Evolutionary conservation across 2,329 filamentous ascomycete species (phyloP).

Genomic region (Dichotomopilus funicola): DNA sequence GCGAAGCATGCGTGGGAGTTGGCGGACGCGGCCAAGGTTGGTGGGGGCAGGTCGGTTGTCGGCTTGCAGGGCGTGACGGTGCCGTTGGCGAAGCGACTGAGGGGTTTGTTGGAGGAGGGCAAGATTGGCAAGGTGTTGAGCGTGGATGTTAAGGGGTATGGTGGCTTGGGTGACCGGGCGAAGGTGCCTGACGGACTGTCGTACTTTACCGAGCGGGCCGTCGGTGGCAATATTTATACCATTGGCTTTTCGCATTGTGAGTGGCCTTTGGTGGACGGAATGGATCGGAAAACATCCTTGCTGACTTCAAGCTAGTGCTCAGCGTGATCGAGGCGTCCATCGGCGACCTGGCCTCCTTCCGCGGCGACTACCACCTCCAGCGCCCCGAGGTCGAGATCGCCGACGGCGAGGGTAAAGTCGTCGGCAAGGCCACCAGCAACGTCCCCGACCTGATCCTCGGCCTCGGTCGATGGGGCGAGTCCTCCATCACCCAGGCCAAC

Average conservation of each 20-base stretch:
- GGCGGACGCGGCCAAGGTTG: slow-evolving; percentile 28
- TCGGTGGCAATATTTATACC: slow-evolving; percentile 41
- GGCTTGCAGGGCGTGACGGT: slow-evolving; percentile 46
- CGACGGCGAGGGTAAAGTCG: slow-evolving; percentile 26
- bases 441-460: slow-evolving; percentile 29
- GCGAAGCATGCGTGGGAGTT: slow-evolving; percentile 37
- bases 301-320: slow-evolving; percentile 32
- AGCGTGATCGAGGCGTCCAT: slow-evolving; percentile 41
- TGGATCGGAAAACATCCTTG: background rate
- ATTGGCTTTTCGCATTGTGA: slow-evolving; percentile 39
- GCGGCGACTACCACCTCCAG: slow-evolving; percentile 40
- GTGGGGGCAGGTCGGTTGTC: slow-evolving; percentile 36
- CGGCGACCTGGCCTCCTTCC: slow-evolving; percentile 33
- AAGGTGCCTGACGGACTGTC: slow-evolving; percentile 30
- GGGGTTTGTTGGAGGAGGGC: slow-evolving; percentile 37
- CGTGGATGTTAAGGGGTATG: slow-evolving; percentile 37
- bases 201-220: slow-evolving; percentile 43
- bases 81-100: slow-evolving; percentile 39
- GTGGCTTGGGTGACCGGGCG: slow-evolving; percentile 32
- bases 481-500: slow-evolving; percentile 22
- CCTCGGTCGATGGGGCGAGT: slow-evolving; percentile 24
- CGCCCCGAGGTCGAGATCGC: slow-evolving; percentile 34
- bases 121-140: slow-evolving; percentile 48
- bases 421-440: slow-evolving; percentile 18
- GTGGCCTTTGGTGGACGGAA: slow-evolving; percentile 15